Percentiles rank a stretch among this genome's conserved stretches.
These are phyloP conservation scores for Waltergamsia citrina DNA, from an alignment of 2,329 filamentous ascomycete species.

Conservation along the genomic window DNA sequence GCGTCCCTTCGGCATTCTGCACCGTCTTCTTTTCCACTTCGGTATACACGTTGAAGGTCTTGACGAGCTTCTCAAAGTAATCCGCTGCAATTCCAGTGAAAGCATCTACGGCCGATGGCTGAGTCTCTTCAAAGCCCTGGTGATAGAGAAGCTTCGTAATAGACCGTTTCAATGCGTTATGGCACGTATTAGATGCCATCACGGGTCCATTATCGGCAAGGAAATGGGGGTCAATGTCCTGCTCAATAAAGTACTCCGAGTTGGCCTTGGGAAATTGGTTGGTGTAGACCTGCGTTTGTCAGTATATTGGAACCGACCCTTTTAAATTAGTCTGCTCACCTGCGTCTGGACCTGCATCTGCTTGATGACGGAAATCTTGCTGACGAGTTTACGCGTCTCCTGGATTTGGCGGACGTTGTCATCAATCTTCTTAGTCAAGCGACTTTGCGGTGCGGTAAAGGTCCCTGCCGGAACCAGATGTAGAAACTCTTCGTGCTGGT, in stretches of 20 bases:
- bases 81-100: constrained; percentile 83
- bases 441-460: constrained; percentile 68
- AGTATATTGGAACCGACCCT: not conserved
- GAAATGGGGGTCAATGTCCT: constrained; percentile 81
- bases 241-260: constrained; percentile 77
- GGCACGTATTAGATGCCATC: constrained; percentile 74
- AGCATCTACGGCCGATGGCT: constrained; percentile 85
- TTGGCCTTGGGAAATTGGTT: constrained; percentile 98
- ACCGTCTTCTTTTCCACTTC: constrained; percentile 70
- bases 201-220: constrained; percentile 81
- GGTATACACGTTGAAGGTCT: constrained; percentile 71
- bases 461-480: constrained; percentile 64
- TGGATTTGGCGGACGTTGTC: constrained; percentile 92
- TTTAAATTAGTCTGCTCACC: constrained; percentile 35
- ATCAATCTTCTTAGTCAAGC: constrained; percentile 71
- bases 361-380: constrained; percentile 95
- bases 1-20: constrained; percentile 28
- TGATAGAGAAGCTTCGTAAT: constrained; percentile 95
- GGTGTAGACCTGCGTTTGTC: constrained; percentile 63
- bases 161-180: constrained; percentile 77
- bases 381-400: constrained; percentile 89
- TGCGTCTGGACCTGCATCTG: constrained; percentile 99
- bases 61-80: constrained; percentile 78
- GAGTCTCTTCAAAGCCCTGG: constrained; percentile 92
- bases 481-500: constrained; percentile 78